Evolutionary conservation across 768 basidiomycete genomes (phyloP), one percentile per base, ranked within the genome.

Genomic region (Hirschioporus abietinus): DNA sequence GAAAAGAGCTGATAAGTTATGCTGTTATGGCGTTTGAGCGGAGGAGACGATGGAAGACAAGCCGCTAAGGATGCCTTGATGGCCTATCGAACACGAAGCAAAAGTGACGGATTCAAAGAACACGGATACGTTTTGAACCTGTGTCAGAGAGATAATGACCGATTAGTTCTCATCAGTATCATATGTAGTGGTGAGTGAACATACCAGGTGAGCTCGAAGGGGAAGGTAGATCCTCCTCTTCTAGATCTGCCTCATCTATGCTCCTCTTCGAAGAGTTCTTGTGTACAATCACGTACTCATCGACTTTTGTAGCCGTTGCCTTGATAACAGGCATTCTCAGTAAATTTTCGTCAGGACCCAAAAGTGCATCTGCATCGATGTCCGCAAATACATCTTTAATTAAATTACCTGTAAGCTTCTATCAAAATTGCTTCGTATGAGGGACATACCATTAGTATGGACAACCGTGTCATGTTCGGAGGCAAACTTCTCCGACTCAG

Each of bases 201-300:
- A 24, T 66, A 85, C 86, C 84, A 71, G 86, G 83, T 66, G 85
- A 84, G 67, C 73, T 72, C 30, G 74, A 74, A 64, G 72, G 68
- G 67, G 75, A 70, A 42, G 66, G 65, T 7, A 74, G 74, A 52
- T 72, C 76, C 17, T 79, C 80, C 35, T 70, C 66, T 17, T 73
- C 69, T 58, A 77, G 75, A 25, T 84, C 82, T 66, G 84, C 79
- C 66, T 83, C 83, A 57, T 86, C 82, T 27, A 72, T 68, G n/a
- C 69, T 65, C 67, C 78, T 71, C 75, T 89, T 89, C 36, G 86
- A 86, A 57, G 83, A 78, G 71, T 78, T 26, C 61, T 73, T 64
- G 72, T 84, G 71, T 86, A 87, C 15, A 85, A 86, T 63, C 88
- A 75, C 1, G 86, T 86, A 62, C 42, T 80, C 76, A 20, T 83